Base-by-base conservation (phyloP, 208 protist species). In the Trypanosoma grayi region DNA sequence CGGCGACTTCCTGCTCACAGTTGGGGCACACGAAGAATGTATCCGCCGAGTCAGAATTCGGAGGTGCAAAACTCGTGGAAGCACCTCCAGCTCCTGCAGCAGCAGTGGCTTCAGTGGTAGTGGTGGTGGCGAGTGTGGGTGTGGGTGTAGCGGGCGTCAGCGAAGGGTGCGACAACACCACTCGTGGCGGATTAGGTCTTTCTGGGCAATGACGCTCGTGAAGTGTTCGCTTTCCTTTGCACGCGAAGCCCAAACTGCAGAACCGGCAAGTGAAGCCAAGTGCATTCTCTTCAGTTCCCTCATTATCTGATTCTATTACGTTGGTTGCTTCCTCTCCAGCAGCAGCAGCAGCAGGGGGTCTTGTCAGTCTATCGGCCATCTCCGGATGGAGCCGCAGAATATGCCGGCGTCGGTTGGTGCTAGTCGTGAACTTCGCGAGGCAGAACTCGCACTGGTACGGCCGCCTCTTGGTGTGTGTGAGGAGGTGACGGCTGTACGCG, bases 401-500 rank as follows among this genome's bases (percentile, higher is more conserved):
- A 68, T 92, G 88, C 2, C 84, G 77, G 39, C 67, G 47, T 47
- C 71, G 10, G 60, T 92, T 92, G 5, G 48, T 55, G 30, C 65
- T 87, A 11, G 84, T 92, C 5, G 79, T 85, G 58, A 94, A 94
- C 30, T 60, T 44, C 25, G 62, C 65, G 24, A 34, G 39, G 52
- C 88, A 94, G 63, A 78, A 79, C 25, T 66, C 37, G 66, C 88
- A 94, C 14, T 60, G 31, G 63, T 76, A 85, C 18, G 88, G 84
- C 25, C 82, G 81, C 36, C 83, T 73, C 39, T 73, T 71, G 27
- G 73, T 87, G 75, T 94, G 88, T 7, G 46, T 78, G 60, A 75
- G 75, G 5, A 94, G 67, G 58, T 94, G 88, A 9, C 88, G 79
- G 9, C 59, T 57, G 69, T 82, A 94, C 60, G 92, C 88, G 65